Evolutionary conservation across 805 yeast species (phyloP).

Genomic region (Candida sonorensis): DNA sequence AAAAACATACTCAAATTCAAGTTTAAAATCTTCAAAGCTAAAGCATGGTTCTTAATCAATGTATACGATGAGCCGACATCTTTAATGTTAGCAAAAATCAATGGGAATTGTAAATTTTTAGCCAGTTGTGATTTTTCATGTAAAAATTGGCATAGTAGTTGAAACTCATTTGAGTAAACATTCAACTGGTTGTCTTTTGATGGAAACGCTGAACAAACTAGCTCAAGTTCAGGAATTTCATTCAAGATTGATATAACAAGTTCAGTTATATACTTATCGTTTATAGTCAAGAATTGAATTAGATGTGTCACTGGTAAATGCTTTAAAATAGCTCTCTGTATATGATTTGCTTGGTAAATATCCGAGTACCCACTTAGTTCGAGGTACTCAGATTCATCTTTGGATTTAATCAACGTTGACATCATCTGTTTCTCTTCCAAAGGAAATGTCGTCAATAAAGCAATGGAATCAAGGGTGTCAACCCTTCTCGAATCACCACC

Average conservation of each 20-base stretch:
- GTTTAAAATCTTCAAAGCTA: neutral
- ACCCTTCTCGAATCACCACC: too few relatives aligned
- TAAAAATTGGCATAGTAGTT: constrained; percentile 1
- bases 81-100: constrained; percentile 1
- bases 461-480: too few relatives aligned
- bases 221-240: neutral
- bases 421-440: too few relatives aligned
- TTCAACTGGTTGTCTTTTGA: neutral
- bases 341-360: too few relatives aligned
- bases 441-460: too few relatives aligned
- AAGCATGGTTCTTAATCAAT: neutral
- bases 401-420: too few relatives aligned
- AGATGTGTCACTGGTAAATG: constrained; percentile 6
- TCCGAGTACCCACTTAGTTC: too few relatives aligned
- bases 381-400: too few relatives aligned
- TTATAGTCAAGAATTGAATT: constrained; percentile 5
- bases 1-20: neutral
- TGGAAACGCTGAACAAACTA: constrained; percentile 4
- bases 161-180: constrained; percentile 2
- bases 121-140: neutral
- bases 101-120: constrained; percentile 1
- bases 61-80: neutral
- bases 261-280: constrained; percentile 1
- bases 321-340: constrained; percentile 5
- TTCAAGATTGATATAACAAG: constrained; percentile 1